Conservation (phyloP, 192 early-diverging fungal species). For the Umbelopsis sp. region DNA sequence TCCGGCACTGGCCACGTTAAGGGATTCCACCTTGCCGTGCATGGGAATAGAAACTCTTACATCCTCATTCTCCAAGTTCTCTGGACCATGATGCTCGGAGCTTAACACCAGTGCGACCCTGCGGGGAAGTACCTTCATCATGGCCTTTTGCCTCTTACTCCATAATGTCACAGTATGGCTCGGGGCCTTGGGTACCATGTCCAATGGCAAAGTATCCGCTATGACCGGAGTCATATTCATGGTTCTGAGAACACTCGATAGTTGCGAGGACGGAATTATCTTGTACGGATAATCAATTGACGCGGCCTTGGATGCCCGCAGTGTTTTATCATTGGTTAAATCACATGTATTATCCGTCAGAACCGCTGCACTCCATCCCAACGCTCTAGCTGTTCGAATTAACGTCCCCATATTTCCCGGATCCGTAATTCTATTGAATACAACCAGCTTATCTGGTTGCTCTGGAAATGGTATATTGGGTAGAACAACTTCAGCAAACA, state of each 20-base stretch:
- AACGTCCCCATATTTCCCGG: conserved; percentile 51
- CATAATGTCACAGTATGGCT: not conserved
- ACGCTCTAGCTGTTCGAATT: conserved; percentile 48
- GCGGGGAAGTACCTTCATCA: conserved; percentile 25
- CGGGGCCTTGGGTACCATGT: not conserved
- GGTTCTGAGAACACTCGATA: conserved; percentile 24
- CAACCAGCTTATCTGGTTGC: conserved; percentile 31
- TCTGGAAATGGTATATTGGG: conserved; percentile 35
- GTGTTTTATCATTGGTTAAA: conserved; percentile 50
- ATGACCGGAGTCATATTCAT: conserved; percentile 41
- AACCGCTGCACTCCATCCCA: conserved; percentile 48
- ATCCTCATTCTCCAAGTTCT: conserved; percentile 26
- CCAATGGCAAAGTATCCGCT: conserved; percentile 49
- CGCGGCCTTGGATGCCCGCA: conserved; percentile 46
- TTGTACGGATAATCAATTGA: conserved; percentile 43
- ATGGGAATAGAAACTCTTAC: conserved; percentile 52
- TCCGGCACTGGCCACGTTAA: conserved; percentile 49
- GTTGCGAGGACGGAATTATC: conserved; percentile 13
- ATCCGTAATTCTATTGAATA: conserved; percentile 49
- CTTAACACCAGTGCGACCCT: conserved; percentile 45
- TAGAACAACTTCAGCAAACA: conserved; percentile 51
- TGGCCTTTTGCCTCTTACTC: not conserved
- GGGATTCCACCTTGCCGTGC: conserved; percentile 43
- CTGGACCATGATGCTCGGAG: conserved; percentile 50
- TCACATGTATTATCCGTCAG: conserved; percentile 46